phyloP scores from a whole-genome alignment of 352 stramenopile species.

The Sclerospora graminicola region DNA sequence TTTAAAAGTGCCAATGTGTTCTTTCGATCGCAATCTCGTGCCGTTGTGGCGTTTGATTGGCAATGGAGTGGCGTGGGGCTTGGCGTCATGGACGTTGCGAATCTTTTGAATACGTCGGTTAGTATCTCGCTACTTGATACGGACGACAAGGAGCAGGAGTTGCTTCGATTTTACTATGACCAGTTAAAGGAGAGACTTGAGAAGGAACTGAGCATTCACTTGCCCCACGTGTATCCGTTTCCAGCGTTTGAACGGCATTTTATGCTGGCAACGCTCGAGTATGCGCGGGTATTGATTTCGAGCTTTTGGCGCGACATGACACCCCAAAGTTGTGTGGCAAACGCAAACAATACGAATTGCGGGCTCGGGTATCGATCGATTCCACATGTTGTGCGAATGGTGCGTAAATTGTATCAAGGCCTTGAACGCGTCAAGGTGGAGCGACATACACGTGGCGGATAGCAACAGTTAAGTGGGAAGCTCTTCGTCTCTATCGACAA shows the following conservation, averaged over 20 bases:
- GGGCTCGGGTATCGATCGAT: conserved; percentile 61
- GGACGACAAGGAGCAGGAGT: conserved; percentile 18
- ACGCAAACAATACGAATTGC: conserved; percentile 45
- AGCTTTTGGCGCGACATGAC: conserved; percentile 55
- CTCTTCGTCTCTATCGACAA: no score
- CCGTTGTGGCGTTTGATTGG: conserved; percentile 64
- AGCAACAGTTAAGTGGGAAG: no score
- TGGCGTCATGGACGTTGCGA: conserved; percentile 51
- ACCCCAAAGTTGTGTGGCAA: conserved; percentile 26
- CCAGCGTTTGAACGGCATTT: conserved; percentile 45
- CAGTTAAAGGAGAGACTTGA: conserved; percentile 17
- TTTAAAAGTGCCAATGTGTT: conserved; percentile 71
- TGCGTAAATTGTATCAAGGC: conserved; percentile 30
- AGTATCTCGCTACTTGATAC: conserved; percentile 28
- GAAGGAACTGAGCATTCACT: background rate
- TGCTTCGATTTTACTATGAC: conserved; percentile 53
- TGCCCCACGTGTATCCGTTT: conserved; percentile 30
- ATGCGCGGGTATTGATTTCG: conserved; percentile 46
- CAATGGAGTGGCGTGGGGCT: conserved; percentile 58
- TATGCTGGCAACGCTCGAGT: conserved; percentile 50
- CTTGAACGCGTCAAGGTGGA: conserved; percentile 30
- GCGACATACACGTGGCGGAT: conserved; percentile 1
- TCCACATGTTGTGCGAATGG: conserved; percentile 49
- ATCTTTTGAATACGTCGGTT: conserved; percentile 59
- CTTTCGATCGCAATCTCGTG: conserved; percentile 29